Evolutionary conservation across 805 yeast species (phyloP), one percentile per base, ranked within the genome.

Genomic region (Cyberlindnera suaveolens): DNA sequence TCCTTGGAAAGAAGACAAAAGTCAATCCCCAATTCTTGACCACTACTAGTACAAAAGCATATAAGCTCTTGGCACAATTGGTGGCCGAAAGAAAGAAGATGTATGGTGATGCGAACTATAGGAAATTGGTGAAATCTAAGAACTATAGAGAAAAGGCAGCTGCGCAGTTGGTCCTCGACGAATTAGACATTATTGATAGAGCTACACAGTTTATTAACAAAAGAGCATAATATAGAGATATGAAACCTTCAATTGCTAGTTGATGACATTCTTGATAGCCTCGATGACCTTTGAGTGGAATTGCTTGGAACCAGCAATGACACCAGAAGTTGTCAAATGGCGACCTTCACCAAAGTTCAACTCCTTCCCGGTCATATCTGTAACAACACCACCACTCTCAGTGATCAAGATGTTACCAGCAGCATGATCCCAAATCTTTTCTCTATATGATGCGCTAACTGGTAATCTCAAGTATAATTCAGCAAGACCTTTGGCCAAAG

Each of bases 391-490:
- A 35, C 97, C 97, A 54, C 95, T 85, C 63, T 95, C 99, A 31
- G 75, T 72, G 37, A 95, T 81, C 47, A 93, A 73, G 13, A 91
- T 71, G 56, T 85, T 83, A 4, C 99, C 99, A 2, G 97, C 95
- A 16, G 98, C 98, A 62, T 93, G 99, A 65, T 93, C 99, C 98
- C 99, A 93, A 47, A 93, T 89, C 65, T 93, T 93, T 62, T 93
- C 99, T 54, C 86, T 75, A 62, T 90, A 93, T 3, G 75, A 65
- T 40, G 78, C 70, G 51, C 74, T 79, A 37, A 82, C 78, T 13
- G 99, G 99, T 45, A 95, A 67, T 53, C 99, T 80, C 47, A 93
- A 70, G 56, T 95, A 93, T 13, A 93, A 75, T 55, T 93, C 97
- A 4, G 96, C 98, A 43, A 84, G 83, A 31, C 99, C 99, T 49